These are phyloP conservation scores for Sindora glabra DNA, from an alignment of 306 rosid species.

Conservation along the genomic window DNA sequence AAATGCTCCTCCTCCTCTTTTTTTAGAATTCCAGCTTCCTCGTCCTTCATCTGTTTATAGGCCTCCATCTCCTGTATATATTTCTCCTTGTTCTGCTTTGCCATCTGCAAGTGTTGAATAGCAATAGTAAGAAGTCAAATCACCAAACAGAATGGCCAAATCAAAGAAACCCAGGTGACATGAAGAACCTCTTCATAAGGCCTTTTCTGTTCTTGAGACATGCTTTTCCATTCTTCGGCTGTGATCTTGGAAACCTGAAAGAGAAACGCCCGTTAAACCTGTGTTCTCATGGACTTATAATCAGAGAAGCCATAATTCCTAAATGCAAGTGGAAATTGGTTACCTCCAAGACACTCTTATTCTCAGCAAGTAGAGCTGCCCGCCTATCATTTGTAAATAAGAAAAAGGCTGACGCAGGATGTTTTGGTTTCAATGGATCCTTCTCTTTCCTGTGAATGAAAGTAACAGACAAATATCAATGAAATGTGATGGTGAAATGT, in stretches of 20 bases:
- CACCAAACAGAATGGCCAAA: neutral
- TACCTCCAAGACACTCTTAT: slow-evolving; percentile 60
- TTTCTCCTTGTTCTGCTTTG: slow-evolving; percentile 76
- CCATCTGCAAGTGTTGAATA: slow-evolving; percentile 31
- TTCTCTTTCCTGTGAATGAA: slow-evolving; percentile 57
- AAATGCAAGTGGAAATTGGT: neutral
- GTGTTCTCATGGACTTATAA: neutral
- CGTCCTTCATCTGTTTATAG: slow-evolving; percentile 69
- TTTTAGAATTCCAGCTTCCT: slow-evolving; percentile 49
- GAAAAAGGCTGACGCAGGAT: slow-evolving; percentile 76
- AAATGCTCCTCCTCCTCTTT: slow-evolving; percentile 73
- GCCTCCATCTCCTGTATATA: slow-evolving; percentile 63
- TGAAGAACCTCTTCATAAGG: slow-evolving; percentile 76
- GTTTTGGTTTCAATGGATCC: slow-evolving; percentile 94
- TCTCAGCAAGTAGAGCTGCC: slow-evolving; percentile 47
- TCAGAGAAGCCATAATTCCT: neutral
- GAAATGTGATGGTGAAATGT: neutral
- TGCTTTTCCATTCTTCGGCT: slow-evolving; percentile 83
- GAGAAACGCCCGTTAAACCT: neutral
- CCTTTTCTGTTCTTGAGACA: slow-evolving; percentile 49
- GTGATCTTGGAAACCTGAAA: slow-evolving; percentile 62
- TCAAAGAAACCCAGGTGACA: neutral
- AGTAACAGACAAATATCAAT: neutral
- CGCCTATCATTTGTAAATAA: slow-evolving; percentile 70
- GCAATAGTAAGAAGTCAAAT: neutral